Conservation (phyloP, 75 land plant genomes). For the Gnetum montanum region DNA sequence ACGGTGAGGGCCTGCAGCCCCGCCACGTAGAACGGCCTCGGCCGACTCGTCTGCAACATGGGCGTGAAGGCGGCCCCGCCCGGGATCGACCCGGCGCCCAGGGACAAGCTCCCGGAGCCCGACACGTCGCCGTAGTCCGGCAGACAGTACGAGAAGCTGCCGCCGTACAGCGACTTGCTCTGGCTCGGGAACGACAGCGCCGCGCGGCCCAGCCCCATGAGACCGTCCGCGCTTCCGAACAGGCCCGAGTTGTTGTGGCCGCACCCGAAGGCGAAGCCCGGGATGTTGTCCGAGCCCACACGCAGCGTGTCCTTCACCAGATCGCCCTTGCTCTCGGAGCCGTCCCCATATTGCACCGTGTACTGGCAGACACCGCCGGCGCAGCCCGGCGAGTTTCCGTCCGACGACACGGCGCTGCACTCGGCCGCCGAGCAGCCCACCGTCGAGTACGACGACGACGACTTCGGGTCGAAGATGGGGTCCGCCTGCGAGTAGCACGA, state of each 20-base stretch:
- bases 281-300: slow-evolving; percentile 17
- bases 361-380: slow-evolving; percentile 26
- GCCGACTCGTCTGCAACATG: slow-evolving; percentile 8
- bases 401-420: slow-evolving; percentile 18
- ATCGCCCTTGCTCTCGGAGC: slow-evolving; percentile 49
- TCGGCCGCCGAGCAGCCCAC: slow-evolving; percentile 31
- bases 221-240: slow-evolving; percentile 20
- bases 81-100: slow-evolving; percentile 22
- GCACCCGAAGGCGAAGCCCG: slow-evolving; percentile 21
- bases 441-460: slow-evolving; percentile 34
- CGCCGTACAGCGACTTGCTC: slow-evolving; percentile 9
- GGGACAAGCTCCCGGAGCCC: slow-evolving; percentile 14
- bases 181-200: slow-evolving; percentile 29
- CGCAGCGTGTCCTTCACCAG: slow-evolving; percentile 26
- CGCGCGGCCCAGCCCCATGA: slow-evolving; percentile 16
- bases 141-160: slow-evolving; percentile 35
- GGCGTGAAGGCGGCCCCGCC: slow-evolving; percentile 21
- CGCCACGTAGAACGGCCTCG: slow-evolving; percentile 24
- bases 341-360: slow-evolving; percentile 51
- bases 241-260: slow-evolving; percentile 21
- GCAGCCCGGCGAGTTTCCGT: slow-evolving; percentile 17
- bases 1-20: slow-evolving; percentile 11
- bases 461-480: slow-evolving; percentile 50
- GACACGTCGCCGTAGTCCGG: slow-evolving; percentile 11
- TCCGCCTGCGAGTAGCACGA: slow-evolving; percentile 60